phyloP scores from a whole-genome alignment of 768 basidiomycete genomes.

The Serendipita sp. region DNA sequence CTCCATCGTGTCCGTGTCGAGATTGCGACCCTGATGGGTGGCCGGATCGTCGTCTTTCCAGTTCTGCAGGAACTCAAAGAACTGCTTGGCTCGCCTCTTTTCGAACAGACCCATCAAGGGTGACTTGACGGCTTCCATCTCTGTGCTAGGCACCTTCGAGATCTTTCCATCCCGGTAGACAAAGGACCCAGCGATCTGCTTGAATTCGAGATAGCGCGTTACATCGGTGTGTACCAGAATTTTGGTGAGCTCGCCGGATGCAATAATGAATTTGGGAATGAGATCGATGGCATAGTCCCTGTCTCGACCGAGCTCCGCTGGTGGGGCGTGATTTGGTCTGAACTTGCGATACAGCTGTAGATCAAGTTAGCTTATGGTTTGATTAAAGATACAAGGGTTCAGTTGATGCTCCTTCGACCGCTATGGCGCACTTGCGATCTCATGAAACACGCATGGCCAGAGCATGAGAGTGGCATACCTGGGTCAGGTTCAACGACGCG shows the following conservation, averaged over 20 bases:
- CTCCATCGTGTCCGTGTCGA: constrained; percentile 87
- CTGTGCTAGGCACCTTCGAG: constrained; percentile 93
- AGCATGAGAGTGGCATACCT: constrained; percentile 35
- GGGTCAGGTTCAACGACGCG: constrained; percentile 91
- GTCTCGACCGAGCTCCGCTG: constrained; percentile 81
- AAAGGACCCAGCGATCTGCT: constrained; percentile 96
- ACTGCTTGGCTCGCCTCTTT: constrained; percentile 95
- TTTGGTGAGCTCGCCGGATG: constrained; percentile 90
- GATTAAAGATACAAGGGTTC: not conserved
- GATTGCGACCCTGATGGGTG: constrained; percentile 89
- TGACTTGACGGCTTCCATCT: constrained; percentile 90
- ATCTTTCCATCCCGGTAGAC: constrained; percentile 95
- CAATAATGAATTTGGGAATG: constrained; percentile 98
- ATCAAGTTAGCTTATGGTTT: not conserved
- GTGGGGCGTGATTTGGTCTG: constrained; percentile 57
- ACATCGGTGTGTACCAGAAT: constrained; percentile 99
- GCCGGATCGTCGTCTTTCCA: constrained; percentile 94
- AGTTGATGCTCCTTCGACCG: too few relatives aligned
- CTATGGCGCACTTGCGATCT: too few relatives aligned
- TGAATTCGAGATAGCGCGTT: constrained; percentile 96
- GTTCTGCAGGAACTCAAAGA: constrained; percentile 89
- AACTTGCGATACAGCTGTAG: constrained; percentile 88
- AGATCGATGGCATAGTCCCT: constrained; percentile 96
- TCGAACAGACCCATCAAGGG: constrained; percentile 99
- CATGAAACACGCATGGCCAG: too few relatives aligned